These are phyloP conservation scores for Zygosaccharomyces sapae DNA, from an alignment of 1,139 yeast genomes.

Conservation along the genomic window DNA sequence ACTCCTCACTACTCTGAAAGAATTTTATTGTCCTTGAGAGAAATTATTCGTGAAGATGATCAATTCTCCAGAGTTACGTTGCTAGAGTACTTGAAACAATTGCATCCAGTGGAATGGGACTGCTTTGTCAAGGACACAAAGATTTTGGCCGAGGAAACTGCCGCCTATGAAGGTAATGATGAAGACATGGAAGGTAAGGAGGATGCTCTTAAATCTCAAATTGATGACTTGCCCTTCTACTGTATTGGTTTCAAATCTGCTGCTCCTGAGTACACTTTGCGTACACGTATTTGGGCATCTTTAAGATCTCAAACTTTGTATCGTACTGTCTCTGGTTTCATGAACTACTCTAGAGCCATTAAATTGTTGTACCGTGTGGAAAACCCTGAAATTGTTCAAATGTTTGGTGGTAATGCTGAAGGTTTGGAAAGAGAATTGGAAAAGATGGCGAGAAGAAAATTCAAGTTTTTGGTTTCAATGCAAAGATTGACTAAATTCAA, in stretches of 20 bases:
- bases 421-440: conserved; percentile 91
- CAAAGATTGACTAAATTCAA: conserved; percentile 96
- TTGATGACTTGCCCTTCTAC: conserved; percentile 96
- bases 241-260: conserved; percentile 99
- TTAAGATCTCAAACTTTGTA: conserved; percentile 96
- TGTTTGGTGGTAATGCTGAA: conserved; percentile 98
- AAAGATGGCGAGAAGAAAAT: conserved; percentile 98
- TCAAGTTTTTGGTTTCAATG: conserved; percentile 96
- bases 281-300: conserved; percentile 99
- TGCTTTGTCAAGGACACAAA: conserved; percentile 98
- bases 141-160: conserved; percentile 96
- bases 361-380: conserved; percentile 96
- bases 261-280: conserved; percentile 96
- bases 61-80: conserved; percentile 96
- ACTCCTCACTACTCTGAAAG: conserved; percentile 98
- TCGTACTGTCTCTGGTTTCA: conserved; percentile 98
- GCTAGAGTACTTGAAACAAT: conserved; percentile 92
- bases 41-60: conserved; percentile 97
- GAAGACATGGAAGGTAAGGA: conserved; percentile 60
- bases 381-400: conserved; percentile 97
- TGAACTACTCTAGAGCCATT: conserved; percentile 98
- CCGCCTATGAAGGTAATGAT: conserved; percentile 72
- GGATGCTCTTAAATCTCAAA: conserved; percentile 77
- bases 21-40: conserved; percentile 89
- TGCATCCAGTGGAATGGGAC: conserved; percentile 99